phyloP scores from a whole-genome alignment of 1,139 yeast genomes.

The Yamadazyma sp. region DNA sequence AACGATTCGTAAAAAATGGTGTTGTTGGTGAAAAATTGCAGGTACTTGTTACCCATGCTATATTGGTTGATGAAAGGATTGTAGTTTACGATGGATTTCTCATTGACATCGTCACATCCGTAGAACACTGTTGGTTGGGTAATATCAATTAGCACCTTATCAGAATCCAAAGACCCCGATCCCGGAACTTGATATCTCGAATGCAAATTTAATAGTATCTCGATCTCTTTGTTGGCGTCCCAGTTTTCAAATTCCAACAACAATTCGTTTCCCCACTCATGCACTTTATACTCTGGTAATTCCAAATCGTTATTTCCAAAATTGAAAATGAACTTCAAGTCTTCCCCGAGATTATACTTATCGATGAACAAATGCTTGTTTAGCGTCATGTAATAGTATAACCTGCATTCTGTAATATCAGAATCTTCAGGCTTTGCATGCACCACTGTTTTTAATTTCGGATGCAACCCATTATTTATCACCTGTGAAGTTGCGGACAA shows the following conservation, averaged over 20 bases:
- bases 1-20: constrained; percentile 41
- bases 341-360: constrained; percentile 34
- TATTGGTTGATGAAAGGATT: constrained; percentile 40
- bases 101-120: constrained; percentile 35
- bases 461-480: constrained; percentile 40
- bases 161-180: constrained; percentile 4
- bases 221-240: constrained; percentile 3
- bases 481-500: constrained; percentile 14
- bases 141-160: constrained; percentile 4
- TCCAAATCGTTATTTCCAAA: constrained; percentile 41
- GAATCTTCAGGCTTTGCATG: constrained; percentile 18
- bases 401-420: constrained; percentile 31
- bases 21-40: constrained; percentile 39
- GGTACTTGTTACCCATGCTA: constrained; percentile 35
- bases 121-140: constrained; percentile 29
- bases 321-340: constrained; percentile 24
- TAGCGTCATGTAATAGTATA: constrained; percentile 34
- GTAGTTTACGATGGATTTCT: constrained; percentile 23
- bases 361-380: constrained; percentile 41
- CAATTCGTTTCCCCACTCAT: constrained; percentile 45
- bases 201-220: constrained; percentile 31
- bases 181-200: constrained; percentile 41
- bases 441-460: constrained; percentile 20
- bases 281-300: constrained; percentile 40
- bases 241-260: constrained; percentile 26